Conservation (phyloP, 2,329 filamentous ascomycete species). For the Calonectria montana region DNA sequence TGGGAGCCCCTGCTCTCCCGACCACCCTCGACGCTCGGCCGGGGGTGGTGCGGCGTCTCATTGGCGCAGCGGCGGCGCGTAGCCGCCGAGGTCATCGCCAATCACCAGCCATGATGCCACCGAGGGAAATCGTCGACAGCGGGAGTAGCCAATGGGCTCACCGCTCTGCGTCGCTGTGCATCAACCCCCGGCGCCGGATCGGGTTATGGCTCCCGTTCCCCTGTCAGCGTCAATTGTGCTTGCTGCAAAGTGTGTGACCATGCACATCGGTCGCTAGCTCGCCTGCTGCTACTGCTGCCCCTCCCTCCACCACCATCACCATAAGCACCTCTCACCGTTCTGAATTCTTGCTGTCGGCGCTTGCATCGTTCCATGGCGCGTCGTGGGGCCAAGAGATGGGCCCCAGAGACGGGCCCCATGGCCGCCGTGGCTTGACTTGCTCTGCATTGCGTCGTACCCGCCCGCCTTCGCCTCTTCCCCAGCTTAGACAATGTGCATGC, state of each 20-base stretch:
- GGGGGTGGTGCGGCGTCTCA: slow-evolving; percentile 42
- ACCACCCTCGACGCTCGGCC: slow-evolving; percentile 4
- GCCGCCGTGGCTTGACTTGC: not conserved
- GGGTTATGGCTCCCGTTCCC: not conserved
- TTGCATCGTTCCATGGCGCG: not conserved
- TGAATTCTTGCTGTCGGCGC: not conserved
- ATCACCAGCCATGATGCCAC: slow-evolving; percentile 41
- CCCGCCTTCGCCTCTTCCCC: not conserved
- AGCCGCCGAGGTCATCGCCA: slow-evolving; percentile 53
- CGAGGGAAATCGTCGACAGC: slow-evolving; percentile 5
- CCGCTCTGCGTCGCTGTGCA: not conserved
- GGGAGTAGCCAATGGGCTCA: slow-evolving; percentile 2
- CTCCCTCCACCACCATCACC: not conserved
- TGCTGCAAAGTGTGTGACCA: slow-evolving; percentile 15
- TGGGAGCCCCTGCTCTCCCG: not conserved
- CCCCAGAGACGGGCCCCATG: not conserved
- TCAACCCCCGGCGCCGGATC: not conserved
- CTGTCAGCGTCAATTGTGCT: slow-evolving; percentile 5
- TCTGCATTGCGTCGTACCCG: slow-evolving; percentile 1
- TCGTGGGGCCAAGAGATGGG: not conserved
- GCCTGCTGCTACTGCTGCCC: not conserved
- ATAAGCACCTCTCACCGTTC: slow-evolving; percentile 21
- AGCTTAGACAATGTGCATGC: not conserved
- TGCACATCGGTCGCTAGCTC: not conserved
- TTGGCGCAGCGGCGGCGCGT: slow-evolving; percentile 49